Evolutionary conservation across 257 asterid genomes (phyloP), one percentile per base, ranked within the genome.

Genomic region (Solanum appendiculatum): DNA sequence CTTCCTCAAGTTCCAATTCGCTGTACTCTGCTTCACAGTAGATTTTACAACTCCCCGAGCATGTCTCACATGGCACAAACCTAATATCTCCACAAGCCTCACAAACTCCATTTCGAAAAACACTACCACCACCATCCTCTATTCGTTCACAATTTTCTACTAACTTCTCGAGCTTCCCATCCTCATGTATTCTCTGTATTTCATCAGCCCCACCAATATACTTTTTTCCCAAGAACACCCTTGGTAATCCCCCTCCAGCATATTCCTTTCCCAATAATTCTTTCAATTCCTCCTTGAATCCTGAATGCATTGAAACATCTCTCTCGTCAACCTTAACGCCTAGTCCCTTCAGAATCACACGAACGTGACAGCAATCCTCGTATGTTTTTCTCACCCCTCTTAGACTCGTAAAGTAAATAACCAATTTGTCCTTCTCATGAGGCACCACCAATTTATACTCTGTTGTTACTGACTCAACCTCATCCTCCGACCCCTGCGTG

Each of bases 321-420:
- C 99, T 90, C 88, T 97, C 99, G 5, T 97, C 99, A 11, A 97
- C 88, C 87, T 89, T 93, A 58, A 95, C 94, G 0, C 96, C 94
- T n/a, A 96, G 63, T 54, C 96, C 99, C 78, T 96, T 95, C 4
- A 97, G 36, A 2, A 94, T 93, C 7, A 90, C 93, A 42, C 97
- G 85, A n/a, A 97, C 99, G 27, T 93, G 89, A 36, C 98, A 96
- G 69, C 98, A 94, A 91, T 95, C 99, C 93, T 97, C 99, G 87
- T 93, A 95, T 2, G 99, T 97, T 90, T 95, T 95, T 89, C 99
- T 89, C 68, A 97, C 98, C 18, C 98, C 99, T 85, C 99, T 90
- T 16, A 97, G 87, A 89, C 97, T 97, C 0, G 99, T 96, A 66
- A 94, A 97, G 56, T 97, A 97, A 73, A 97, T 92, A 3, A 96